Evolutionary conservation across 2,329 filamentous ascomycete species (phyloP), one percentile per base, ranked within the genome.

Genomic region (Cordyceps cicadae): DNA sequence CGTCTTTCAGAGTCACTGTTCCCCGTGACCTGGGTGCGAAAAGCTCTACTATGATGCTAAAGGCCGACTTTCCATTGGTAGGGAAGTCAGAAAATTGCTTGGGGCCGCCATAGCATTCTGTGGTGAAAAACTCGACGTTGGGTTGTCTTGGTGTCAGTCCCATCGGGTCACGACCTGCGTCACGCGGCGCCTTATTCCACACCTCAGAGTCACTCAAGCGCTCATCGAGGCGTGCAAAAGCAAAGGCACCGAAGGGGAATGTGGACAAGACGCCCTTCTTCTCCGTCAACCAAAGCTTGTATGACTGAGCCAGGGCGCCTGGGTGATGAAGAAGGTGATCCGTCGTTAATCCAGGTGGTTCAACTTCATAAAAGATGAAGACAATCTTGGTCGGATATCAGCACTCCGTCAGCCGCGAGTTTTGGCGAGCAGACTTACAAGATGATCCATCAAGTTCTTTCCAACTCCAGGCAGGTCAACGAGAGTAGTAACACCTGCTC

Each of bases 191-290:
- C 5, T 75, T 71, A 3, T 75, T 75, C 85, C 85, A 87, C 7
- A 83, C 65, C 3, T 77, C 73, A 1, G 80, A 79, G 64, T 83
- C 74, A 51, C 76, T 72, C 1, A 87, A 76, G 7, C 84, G 80
- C 9, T 84, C 78, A 62, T 86, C 83, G 0, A 87, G 74, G n/a
- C 85, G 78, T 6, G 84, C 80, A 65, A 79, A 88, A 12, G 79
- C 83, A 57, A 87, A 86, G 12, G 77, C 76, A 46, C 85, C 85
- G 57, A 87, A 87, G 11, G 84, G 84, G 65, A 87, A 86, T 0
- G 77, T 80, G 1, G 84, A 82, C 1, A 87, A 72, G 39, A 83
- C 75, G 1, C 85, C 85, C 2, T 76, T 74, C 66, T 84, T 84
- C 55, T 81, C 77, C 34, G 83, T 78, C 68, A 83, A 79, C 78